A percentile compares a stretch with the other conserved stretches of the same genome.
Evolutionary conservation across 805 yeast species (phyloP).

Genomic region (Tetrapisispora fleetii): DNA sequence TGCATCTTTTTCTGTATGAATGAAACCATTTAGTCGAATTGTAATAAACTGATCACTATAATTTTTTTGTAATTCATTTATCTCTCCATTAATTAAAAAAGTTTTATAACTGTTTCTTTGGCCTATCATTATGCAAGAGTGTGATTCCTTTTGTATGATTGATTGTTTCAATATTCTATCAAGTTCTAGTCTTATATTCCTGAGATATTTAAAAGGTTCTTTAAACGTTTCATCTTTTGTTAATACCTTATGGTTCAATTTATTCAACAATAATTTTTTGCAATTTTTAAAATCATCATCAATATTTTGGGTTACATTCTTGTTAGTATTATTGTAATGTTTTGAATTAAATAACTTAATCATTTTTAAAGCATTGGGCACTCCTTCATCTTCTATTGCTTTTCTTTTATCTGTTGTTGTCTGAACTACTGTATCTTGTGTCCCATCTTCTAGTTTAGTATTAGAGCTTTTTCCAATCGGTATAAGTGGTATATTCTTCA

Average conservation of each 20-base stretch:
- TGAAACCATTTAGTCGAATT: slow-evolving; percentile 56
- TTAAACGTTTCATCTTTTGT: slow-evolving; percentile 12
- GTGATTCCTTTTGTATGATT: slow-evolving; percentile 60
- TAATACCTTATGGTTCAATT: slow-evolving; percentile 12
- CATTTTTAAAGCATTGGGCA: neutral
- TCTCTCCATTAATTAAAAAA: slow-evolving; percentile 46
- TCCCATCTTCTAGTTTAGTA: neutral
- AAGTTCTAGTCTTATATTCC: slow-evolving; percentile 35
- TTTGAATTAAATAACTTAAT: neutral
- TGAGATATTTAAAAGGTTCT: slow-evolving; percentile 14
- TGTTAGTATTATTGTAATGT: neutral
- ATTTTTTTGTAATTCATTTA: slow-evolving; percentile 34
- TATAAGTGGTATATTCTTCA: slow-evolving; percentile 12
- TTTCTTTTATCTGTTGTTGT: neutral
- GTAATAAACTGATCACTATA: slow-evolving; percentile 46
- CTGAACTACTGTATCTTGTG: neutral
- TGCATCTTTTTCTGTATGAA: slow-evolving; percentile 69
- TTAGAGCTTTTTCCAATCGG: slow-evolving; percentile 7
- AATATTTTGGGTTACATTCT: neutral
- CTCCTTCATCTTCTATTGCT: neutral
- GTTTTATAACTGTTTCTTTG: slow-evolving; percentile 75
- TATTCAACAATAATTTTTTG: slow-evolving; percentile 15
- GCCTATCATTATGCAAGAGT: slow-evolving; percentile 72
- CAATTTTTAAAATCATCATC: slow-evolving; percentile 13
- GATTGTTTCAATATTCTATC: slow-evolving; percentile 53